Conservation (phyloP, 23 red algal species). For the Agarophyton chilense region DNA sequence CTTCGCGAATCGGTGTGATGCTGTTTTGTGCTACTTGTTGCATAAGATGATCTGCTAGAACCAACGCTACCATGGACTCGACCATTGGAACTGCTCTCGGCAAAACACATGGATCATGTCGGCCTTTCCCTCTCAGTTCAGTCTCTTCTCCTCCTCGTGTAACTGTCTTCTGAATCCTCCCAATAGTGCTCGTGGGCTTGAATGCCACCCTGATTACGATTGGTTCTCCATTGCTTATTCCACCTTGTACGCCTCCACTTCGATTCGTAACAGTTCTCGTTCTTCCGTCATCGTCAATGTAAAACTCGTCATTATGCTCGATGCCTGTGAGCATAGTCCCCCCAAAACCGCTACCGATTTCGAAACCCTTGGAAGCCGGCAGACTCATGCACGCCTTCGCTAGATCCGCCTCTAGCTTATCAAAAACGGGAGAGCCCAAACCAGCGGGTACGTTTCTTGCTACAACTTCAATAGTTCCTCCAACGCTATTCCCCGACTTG, state of each 20-base stretch:
- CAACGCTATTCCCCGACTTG: slow-evolving; percentile 85
- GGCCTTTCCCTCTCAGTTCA: slow-evolving; percentile 84
- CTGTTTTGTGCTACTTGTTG: slow-evolving; percentile 87
- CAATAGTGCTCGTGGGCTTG: slow-evolving; percentile 96
- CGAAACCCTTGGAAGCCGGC: slow-evolving; percentile 96
- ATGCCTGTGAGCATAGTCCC: slow-evolving; percentile 89
- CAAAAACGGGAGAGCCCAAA: slow-evolving; percentile 92
- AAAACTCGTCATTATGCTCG: slow-evolving; percentile 98
- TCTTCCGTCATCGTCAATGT: slow-evolving; percentile 77
- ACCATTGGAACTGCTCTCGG: slow-evolving; percentile 98
- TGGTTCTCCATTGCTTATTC: slow-evolving; percentile 96
- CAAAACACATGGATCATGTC: slow-evolving; percentile 98
- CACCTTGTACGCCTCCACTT: slow-evolving; percentile 95
- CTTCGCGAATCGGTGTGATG: slow-evolving; percentile 41
- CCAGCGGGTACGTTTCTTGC: slow-evolving; percentile 97
- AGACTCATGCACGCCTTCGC: slow-evolving; percentile 97
- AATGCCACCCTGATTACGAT: slow-evolving; percentile 97
- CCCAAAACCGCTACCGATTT: slow-evolving; percentile 93
- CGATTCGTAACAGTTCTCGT: slow-evolving; percentile 87
- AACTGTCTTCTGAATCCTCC: slow-evolving; percentile 87
- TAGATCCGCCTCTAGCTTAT: slow-evolving; percentile 97
- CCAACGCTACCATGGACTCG: slow-evolving; percentile 96
- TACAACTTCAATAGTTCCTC: slow-evolving; percentile 92
- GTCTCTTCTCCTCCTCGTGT: slow-evolving; percentile 85
- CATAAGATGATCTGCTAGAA: slow-evolving; percentile 93